phyloP scores from a whole-genome alignment of 2,329 filamentous ascomycete species.

The Ramichloridium luteum region DNA sequence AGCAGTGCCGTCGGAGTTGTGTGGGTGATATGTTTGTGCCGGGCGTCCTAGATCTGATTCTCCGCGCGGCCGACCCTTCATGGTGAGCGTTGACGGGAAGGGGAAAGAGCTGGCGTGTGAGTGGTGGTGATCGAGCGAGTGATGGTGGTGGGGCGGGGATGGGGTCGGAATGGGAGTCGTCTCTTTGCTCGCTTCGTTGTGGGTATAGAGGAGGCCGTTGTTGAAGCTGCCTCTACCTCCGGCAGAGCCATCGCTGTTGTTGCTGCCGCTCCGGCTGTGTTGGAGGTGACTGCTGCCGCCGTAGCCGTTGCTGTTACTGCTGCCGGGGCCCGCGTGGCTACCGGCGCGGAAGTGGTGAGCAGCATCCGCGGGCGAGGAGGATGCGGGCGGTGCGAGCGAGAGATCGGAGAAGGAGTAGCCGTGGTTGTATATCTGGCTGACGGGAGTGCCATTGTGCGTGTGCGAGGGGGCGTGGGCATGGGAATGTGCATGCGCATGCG shows the following conservation, averaged over 20 bases:
- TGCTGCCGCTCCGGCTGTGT: constrained; percentile 4
- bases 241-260: constrained; percentile 2
- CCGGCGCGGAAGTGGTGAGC: too few species aligned
- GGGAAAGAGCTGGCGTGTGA: constrained; percentile 8
- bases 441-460: too few species aligned
- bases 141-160: constrained; percentile 5
- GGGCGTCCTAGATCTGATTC: constrained; percentile 35
- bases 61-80: constrained; percentile 30
- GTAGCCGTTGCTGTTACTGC: too few species aligned
- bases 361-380: too few species aligned
- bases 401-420: too few species aligned
- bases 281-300: too few species aligned
- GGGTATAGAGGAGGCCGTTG: constrained; percentile 17
- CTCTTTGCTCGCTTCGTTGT: constrained; percentile 20
- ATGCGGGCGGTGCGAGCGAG: too few species aligned
- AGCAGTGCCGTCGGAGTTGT: constrained; percentile 10
- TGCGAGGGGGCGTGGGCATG: constrained; percentile 23
- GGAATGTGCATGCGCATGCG: too few species aligned
- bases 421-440: too few species aligned
- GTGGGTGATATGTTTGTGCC: constrained; percentile 13
- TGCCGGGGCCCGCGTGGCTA: too few species aligned
- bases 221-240: constrained; percentile 14
- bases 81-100: constrained; percentile 8
- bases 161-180: constrained; percentile 19
- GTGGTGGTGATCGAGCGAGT: constrained; percentile 21